Base-by-base conservation (phyloP, 2,329 filamentous ascomycete species). In the Colletotrichum neosansevieriae region DNA sequence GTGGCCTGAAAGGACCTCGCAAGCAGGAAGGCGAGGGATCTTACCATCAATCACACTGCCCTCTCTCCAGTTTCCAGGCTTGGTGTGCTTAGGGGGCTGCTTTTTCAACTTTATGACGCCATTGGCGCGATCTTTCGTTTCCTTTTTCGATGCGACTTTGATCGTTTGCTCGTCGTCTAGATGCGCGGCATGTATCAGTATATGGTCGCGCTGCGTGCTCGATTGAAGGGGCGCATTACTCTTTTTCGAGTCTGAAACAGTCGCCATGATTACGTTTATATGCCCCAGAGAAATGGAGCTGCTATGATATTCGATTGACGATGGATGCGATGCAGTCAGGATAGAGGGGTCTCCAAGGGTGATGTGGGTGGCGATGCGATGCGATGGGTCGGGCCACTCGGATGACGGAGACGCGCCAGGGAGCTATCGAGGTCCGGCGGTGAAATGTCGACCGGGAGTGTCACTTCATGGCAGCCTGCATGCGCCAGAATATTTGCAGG, bases 21-120 rank as follows among this genome's bases (percentile, higher is more conserved):
- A 21, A 15, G 34, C 49, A n/a, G 12, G 38, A n/a, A 17, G 13
- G 9, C n/a, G 11, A 12, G 10, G 21, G 15, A 4, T 24, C 38
- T 60, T 81, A 91, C 90, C 88, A 73, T 89, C 88, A 29, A 88
- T 80, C 53, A 91, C 82, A 72, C 83, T 88, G n/a, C 86, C 86
- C 73, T 92, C 90, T 73, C 86, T 88, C 91, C 91, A 93, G 74
- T 91, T 92, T 24, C 91, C 91, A 4, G 89, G 86, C 73, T 91
- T 89, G 63, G 80, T 87, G 63, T 89, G 84, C 76, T 90, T 92
- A 0, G 89, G 88, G 0, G 84, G 79, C 1, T 84, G 78, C 73
- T 88, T 91, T 79, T 89, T 92, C 21, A 93, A 76, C 73, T 90
- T 91, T 61, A 91, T 84, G 6, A 79, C 78, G 42, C 84, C 86